A percentile compares a stretch with the other conserved stretches of the same genome.
These are phyloP conservation scores for Amanita subjunquillea DNA, from an alignment of 768 basidiomycete genomes.

Conservation along the genomic window DNA sequence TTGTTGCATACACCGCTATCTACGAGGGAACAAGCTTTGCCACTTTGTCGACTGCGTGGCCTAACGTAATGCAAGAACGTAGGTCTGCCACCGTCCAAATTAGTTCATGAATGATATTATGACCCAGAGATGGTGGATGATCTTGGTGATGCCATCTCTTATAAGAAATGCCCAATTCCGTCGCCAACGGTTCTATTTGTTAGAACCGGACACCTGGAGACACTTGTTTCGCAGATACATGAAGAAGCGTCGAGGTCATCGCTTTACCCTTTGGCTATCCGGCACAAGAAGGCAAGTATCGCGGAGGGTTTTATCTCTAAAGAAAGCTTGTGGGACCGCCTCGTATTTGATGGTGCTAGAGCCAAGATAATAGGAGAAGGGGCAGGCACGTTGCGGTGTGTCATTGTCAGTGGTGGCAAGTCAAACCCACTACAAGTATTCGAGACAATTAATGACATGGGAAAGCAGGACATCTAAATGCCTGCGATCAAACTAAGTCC, in stretches of 20 bases:
- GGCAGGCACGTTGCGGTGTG: slow-evolving; percentile 52
- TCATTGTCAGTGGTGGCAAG: slow-evolving; percentile 67
- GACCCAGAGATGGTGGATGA: slow-evolving; percentile 14
- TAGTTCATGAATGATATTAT: neutral
- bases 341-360: slow-evolving; percentile 64
- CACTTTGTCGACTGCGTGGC: slow-evolving; percentile 45
- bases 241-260: slow-evolving; percentile 43
- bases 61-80: slow-evolving; percentile 39
- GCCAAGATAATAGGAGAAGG: slow-evolving; percentile 47
- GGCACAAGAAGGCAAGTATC: slow-evolving; percentile 67
- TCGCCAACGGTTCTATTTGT: slow-evolving; percentile 76
- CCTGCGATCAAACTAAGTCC: slow-evolving; percentile 14
- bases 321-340: slow-evolving; percentile 77
- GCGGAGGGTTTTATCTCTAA: slow-evolving; percentile 67
- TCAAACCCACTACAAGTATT: neutral
- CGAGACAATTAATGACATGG: neutral
- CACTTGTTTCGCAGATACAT: slow-evolving; percentile 42
- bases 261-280: slow-evolving; percentile 55
- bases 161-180: slow-evolving; percentile 45
- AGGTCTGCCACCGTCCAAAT: slow-evolving; percentile 6
- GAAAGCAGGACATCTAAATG: neutral
- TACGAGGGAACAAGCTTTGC: slow-evolving; percentile 68
- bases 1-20: slow-evolving; percentile 70
- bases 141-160: slow-evolving; percentile 37
- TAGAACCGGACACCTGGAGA: slow-evolving; percentile 49